Evolutionary conservation across 768 basidiomycete species (phyloP).

Genomic region (Strobilomyces echinocephalus): DNA sequence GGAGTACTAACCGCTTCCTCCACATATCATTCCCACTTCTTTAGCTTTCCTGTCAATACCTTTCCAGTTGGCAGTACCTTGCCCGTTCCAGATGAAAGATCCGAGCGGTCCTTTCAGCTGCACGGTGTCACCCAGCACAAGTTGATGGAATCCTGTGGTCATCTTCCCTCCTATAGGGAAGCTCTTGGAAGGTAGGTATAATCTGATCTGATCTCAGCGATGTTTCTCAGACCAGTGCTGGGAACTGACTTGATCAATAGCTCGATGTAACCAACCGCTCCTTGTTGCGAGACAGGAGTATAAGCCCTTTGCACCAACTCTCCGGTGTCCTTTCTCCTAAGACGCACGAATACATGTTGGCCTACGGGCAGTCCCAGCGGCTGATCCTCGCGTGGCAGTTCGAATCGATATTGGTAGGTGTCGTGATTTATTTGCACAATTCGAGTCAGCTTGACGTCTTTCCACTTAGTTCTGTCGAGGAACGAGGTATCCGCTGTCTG

Average conservation of each 20-base stretch:
- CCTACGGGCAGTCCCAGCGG: conserved; percentile 53
- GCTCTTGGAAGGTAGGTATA: conserved; percentile 38
- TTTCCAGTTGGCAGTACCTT: conserved; percentile 35
- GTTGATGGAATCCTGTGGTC: conserved; percentile 43
- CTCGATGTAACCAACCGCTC: conserved; percentile 44
- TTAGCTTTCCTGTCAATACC: conserved; percentile 32
- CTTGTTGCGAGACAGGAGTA: conserved; percentile 48
- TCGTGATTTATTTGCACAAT: conserved; percentile 44
- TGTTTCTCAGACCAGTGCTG: neutral
- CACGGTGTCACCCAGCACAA: conserved; percentile 44
- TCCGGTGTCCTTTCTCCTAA: conserved; percentile 36
- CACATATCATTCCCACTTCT: conserved; percentile 52
- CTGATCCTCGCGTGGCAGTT: conserved; percentile 37
- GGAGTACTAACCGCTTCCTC: conserved; percentile 43
- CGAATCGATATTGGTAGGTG: conserved; percentile 47
- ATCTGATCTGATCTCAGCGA: conserved; percentile 24
- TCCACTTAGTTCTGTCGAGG: conserved; percentile 48
- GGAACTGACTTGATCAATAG: conserved; percentile 46
- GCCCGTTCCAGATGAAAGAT: conserved; percentile 48
- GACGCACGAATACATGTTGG: conserved; percentile 53
- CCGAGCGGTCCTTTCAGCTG: conserved; percentile 61
- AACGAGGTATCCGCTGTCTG: conserved; percentile 26
- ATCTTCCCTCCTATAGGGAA: conserved; percentile 49
- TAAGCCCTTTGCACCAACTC: conserved; percentile 55
- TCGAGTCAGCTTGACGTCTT: conserved; percentile 35